Evolutionary conservation across 495 filamentous ascomycete species (phyloP).

Genomic region (Schizothecium vesticola): DNA sequence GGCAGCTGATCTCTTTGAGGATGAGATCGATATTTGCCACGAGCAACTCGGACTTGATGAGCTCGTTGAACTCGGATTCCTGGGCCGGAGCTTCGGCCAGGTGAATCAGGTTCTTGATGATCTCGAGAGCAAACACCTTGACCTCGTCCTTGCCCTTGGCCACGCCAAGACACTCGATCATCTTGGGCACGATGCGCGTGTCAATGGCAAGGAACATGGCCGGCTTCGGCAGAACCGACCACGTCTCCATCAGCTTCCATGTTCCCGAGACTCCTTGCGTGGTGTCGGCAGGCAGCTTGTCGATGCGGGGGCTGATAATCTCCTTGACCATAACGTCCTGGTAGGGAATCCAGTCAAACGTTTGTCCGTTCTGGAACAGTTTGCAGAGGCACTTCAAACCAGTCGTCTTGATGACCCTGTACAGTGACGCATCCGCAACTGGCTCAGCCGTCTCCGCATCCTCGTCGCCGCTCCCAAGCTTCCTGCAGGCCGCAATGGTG

Average conservation of each 20-base stretch:
- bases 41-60: conserved; percentile 59
- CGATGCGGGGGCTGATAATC: conserved; percentile 67
- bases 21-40: conserved; percentile 63
- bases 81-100: conserved; percentile 47
- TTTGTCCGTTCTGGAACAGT: conserved; percentile 63
- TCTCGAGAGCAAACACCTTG: conserved; percentile 71
- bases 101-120: conserved; percentile 60
- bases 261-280: conserved; percentile 82
- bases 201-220: conserved; percentile 66
- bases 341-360: conserved; percentile 66
- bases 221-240: conserved; percentile 62
- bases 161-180: conserved; percentile 66
- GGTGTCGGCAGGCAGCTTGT: conserved; percentile 78
- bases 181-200: conserved; percentile 54
- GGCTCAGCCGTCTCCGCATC: conserved; percentile 46
- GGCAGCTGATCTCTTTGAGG: conserved; percentile 57
- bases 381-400: conserved; percentile 73
- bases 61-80: conserved; percentile 51
- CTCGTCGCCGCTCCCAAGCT: conserved; percentile 37
- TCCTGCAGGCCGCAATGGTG: conserved; percentile 63
- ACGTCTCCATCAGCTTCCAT: conserved; percentile 72
- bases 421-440: conserved; percentile 48
- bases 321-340: conserved; percentile 64
- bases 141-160: conserved; percentile 83
- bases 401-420: conserved; percentile 64